Conservation (phyloP, 768 basidiomycete genomes). For the Termitomyces sp. region DNA sequence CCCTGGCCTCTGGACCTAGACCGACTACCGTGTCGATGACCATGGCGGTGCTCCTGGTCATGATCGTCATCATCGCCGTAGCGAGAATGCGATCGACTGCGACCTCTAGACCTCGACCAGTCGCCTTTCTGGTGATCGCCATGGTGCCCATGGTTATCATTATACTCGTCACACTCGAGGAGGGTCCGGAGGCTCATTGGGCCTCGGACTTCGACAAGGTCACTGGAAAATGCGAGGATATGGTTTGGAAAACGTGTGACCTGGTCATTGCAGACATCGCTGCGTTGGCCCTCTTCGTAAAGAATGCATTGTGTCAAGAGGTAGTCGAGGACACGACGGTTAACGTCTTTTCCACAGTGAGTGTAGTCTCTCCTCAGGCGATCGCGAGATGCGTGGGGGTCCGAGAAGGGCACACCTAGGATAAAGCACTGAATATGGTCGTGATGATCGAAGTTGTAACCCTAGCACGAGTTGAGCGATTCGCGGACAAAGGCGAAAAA, state of each 20-base stretch:
- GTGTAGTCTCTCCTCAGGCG: constrained; percentile 12
- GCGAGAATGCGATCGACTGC: constrained; percentile 3
- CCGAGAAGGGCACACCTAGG: constrained; percentile 12
- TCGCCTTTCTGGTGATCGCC: not conserved
- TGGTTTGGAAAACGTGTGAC: constrained; percentile 11
- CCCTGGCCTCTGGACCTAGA: constrained; percentile 2
- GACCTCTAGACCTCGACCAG: constrained; percentile 8
- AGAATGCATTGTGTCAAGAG: constrained; percentile 18
- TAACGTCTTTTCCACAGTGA: constrained; percentile 14
- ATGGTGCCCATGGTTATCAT: not conserved
- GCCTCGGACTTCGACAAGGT: constrained; percentile 6
- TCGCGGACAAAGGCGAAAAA: not conserved
- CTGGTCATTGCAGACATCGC: constrained; percentile 13
- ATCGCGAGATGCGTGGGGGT: constrained; percentile 11
- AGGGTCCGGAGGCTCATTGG: constrained; percentile 9
- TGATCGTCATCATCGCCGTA: not conserved
- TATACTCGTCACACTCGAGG: constrained; percentile 14
- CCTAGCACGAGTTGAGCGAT: constrained; percentile 2
- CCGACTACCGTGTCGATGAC: constrained; percentile 2
- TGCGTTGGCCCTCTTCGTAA: constrained; percentile 6
- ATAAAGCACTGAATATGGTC: constrained; percentile 14
- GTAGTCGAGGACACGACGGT: constrained; percentile 16
- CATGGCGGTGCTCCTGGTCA: not conserved
- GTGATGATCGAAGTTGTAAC: constrained; percentile 5
- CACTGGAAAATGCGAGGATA: constrained; percentile 14